Evolutionary conservation across 371 early-diverging fungal species (phyloP).

Genomic region (Phascolomyces articulosus): DNA sequence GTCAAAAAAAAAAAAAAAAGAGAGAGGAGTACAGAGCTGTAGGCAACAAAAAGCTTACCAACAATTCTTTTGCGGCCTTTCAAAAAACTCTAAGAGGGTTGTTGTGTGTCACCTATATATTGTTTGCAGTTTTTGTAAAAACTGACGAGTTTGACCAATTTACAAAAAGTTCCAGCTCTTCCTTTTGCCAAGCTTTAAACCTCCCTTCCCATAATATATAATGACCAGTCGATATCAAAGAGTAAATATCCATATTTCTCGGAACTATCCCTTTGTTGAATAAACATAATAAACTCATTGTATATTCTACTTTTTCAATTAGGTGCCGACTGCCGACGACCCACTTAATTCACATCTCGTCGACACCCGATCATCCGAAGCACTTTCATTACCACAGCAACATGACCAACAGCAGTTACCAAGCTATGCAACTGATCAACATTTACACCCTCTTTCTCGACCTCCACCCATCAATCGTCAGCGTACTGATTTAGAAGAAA

Average conservation of each 20-base stretch:
- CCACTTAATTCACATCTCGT: slow-evolving; percentile 11
- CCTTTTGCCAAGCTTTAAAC: slow-evolving; percentile 12
- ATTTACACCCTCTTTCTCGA: neutral
- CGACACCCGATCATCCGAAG: slow-evolving; percentile 1
- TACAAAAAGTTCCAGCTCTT: neutral
- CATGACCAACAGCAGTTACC: neutral
- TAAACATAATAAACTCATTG: too few relatives aligned
- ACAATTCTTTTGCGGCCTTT: too few relatives aligned
- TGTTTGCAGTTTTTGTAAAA: too few relatives aligned
- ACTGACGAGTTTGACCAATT: too few relatives aligned
- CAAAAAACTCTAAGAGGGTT: too few relatives aligned
- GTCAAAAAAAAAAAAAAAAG: neutral
- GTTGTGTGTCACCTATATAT: too few relatives aligned
- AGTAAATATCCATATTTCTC: slow-evolving; percentile 3
- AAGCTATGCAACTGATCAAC: neutral
- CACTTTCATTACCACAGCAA: neutral
- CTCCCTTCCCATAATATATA: neutral
- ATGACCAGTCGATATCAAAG: slow-evolving; percentile 19
- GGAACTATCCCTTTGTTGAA: neutral
- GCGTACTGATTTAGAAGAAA: slow-evolving; percentile 26
- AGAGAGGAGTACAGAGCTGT: neutral
- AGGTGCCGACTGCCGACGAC: slow-evolving; percentile 21
- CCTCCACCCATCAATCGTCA: slow-evolving; percentile 11
- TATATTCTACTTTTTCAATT: neutral
- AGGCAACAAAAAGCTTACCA: neutral